A percentile compares a stretch with the other conserved stretches of the same genome.
Conservation (phyloP, 495 filamentous ascomycete species). For the Xylaria telfairii region DNA sequence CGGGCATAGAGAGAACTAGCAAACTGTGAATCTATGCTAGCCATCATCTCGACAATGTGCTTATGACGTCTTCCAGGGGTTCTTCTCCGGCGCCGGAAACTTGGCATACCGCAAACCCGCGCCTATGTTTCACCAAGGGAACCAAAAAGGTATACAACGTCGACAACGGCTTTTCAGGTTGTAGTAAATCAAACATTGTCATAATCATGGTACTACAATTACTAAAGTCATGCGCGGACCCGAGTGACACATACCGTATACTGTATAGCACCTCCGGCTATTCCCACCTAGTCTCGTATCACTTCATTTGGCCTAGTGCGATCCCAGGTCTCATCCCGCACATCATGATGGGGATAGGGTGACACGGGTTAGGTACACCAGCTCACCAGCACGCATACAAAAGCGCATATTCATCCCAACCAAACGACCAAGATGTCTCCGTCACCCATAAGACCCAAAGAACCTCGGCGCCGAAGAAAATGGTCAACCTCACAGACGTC, state of each 20-base stretch:
- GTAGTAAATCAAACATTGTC: neutral
- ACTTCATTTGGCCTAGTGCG: neutral
- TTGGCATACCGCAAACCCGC: neutral
- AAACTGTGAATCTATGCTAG: neutral
- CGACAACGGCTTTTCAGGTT: neutral
- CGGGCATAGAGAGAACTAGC: neutral
- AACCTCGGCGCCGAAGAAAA: conserved; percentile 18
- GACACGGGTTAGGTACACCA: neutral
- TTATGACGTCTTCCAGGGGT: neutral
- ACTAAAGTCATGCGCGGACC: neutral
- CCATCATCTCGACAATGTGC: neutral
- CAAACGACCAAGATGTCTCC: neutral
- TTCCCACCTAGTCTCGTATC: conserved; percentile 13
- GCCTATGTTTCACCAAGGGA: neutral
- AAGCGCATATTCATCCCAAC: neutral
- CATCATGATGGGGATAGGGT: neutral
- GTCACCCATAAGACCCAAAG: neutral
- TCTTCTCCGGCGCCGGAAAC: neutral
- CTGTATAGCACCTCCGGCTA: neutral
- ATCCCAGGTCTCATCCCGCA: no score
- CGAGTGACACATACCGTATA: neutral
- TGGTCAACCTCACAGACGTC: conserved; percentile 40
- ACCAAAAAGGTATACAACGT: neutral
- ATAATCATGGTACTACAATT: no score
- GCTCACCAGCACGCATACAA: neutral